A percentile compares a stretch with the other conserved stretches of the same genome.
These are phyloP conservation scores for Lepidium didymum DNA, from an alignment of 345 rosid species.

Conservation along the genomic window DNA sequence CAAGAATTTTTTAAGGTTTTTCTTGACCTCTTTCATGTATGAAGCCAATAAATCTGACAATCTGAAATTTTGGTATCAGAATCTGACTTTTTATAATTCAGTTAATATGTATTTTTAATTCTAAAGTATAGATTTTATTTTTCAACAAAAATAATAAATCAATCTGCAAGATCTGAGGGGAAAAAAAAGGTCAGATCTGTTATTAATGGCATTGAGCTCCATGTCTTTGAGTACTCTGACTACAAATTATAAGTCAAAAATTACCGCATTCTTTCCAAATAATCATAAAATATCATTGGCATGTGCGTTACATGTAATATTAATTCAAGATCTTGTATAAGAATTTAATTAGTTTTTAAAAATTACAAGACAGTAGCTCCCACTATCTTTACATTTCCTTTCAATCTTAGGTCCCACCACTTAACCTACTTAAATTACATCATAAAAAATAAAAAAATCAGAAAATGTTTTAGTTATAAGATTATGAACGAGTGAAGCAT, in stretches of 20 bases:
- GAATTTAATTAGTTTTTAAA: background rate
- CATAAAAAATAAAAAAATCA: too few relatives aligned
- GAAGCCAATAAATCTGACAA: too few relatives aligned
- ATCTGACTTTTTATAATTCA: too few relatives aligned
- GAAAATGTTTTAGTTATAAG: background rate
- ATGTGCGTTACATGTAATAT: conserved; percentile 3
- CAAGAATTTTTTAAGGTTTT: too few relatives aligned
- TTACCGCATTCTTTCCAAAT: background rate
- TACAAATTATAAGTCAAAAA: background rate
- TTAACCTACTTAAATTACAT: background rate
- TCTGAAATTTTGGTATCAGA: too few relatives aligned
- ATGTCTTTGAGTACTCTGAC: background rate
- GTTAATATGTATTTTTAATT: too few relatives aligned
- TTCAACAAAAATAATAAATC: too few relatives aligned
- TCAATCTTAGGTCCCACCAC: conserved; percentile 10
- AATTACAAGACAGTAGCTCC: too few relatives aligned
- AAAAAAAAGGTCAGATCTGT: background rate
- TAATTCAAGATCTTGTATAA: conserved; percentile 1
- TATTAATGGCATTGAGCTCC: background rate
- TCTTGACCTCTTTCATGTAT: too few relatives aligned
- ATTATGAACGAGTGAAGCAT: background rate
- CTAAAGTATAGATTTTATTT: too few relatives aligned
- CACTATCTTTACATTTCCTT: conserved; percentile 23
- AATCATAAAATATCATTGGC: conserved; percentile 1
- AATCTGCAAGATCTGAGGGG: background rate